Conservation (phyloP, 228 moss, liverwort and hornwort species). For the Sphagnum fallax region DNA sequence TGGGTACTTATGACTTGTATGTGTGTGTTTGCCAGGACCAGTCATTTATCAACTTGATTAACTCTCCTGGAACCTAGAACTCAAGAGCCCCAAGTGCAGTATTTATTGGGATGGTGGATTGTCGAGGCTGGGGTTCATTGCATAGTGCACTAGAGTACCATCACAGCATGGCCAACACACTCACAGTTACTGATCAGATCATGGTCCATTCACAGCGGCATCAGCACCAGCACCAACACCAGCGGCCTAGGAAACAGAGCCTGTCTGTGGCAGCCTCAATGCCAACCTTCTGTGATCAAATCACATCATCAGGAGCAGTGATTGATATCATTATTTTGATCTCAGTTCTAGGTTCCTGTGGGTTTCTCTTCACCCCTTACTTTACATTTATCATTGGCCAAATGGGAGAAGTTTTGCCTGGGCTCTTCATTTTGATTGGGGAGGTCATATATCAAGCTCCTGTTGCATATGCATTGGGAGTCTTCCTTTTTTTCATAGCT, state of each 20-base stretch:
- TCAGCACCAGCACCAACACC: slow-evolving; percentile 42
- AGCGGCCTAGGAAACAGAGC: slow-evolving; percentile 24
- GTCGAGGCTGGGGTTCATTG: slow-evolving; percentile 23
- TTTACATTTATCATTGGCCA: slow-evolving; percentile 52
- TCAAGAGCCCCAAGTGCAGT: too few relatives aligned
- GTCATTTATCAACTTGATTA: too few relatives aligned
- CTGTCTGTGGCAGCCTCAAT: slow-evolving; percentile 14
- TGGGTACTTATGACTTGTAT: too few relatives aligned
- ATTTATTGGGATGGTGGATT: slow-evolving; percentile 31
- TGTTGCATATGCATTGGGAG: slow-evolving; percentile 58
- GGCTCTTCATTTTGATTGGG: slow-evolving; percentile 53
- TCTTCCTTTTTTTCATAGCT: slow-evolving; percentile 51
- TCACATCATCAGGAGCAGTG: slow-evolving; percentile 30
- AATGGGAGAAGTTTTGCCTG: slow-evolving; percentile 55
- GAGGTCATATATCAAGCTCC: slow-evolving; percentile 78
- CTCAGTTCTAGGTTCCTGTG: slow-evolving; percentile 54
- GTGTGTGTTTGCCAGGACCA: too few relatives aligned
- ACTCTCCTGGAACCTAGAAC: too few relatives aligned
- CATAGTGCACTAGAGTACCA: slow-evolving; percentile 40
- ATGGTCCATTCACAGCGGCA: slow-evolving; percentile 19
- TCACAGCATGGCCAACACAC: slow-evolving; percentile 41
- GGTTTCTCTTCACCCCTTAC: slow-evolving; percentile 67
- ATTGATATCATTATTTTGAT: slow-evolving; percentile 59
- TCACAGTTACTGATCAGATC: slow-evolving; percentile 43
- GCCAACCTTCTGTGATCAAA: slow-evolving; percentile 55